Evolutionary conservation across 2,329 filamentous ascomycete genomes (phyloP), one percentile per base, ranked within the genome.

Genomic region (Pyrenochaeta sp.): DNA sequence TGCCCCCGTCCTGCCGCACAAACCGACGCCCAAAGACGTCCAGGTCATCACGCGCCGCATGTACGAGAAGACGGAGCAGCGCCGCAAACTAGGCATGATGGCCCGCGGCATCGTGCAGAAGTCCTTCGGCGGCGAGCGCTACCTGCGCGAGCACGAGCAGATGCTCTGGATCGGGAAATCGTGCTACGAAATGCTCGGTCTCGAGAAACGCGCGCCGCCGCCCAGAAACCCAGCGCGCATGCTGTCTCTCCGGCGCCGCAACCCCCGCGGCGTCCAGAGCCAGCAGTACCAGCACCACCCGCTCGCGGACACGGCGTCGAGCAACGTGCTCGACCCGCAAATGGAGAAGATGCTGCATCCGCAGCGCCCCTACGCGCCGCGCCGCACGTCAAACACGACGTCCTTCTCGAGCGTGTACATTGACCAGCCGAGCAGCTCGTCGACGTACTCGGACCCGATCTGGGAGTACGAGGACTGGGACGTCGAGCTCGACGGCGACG

Each of bases 61-160:
- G 81, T 81, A 84, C 58, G 78, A 80, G n/a, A 83, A 84, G 68
- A 74, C 70, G 4, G 74, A 78, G 0, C 77, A 82, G 51, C 78
- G 82, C 21, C 74, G 79, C 52, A 78, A 78, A 48, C 71, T 85
- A 3, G 82, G 82, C 30, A 81, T 85, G 76, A 78, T 78, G 68
- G 80, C 78, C 1, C 76, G 82, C 15, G 72, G 73, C 28, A 83
- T 83, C 29, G 82, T 85, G 3, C 78, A 82, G 41, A 81, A 81
- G 52, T 80, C 76, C 9, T 85, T 85, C 63, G 77, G 78, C 35
- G 81, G 81, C 3, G 79, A 83, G 29, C 74, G 81, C 0, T 85
- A 84, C 58, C 74, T 84, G 17, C 77, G 83, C 24, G 82, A 84
- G 60, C 81, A 84, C 61, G 82, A 84, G 59, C 82, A 85, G 28